phyloP scores from a whole-genome alignment of 495 filamentous ascomycete genomes.

The Geopyxis carbonaria region DNA sequence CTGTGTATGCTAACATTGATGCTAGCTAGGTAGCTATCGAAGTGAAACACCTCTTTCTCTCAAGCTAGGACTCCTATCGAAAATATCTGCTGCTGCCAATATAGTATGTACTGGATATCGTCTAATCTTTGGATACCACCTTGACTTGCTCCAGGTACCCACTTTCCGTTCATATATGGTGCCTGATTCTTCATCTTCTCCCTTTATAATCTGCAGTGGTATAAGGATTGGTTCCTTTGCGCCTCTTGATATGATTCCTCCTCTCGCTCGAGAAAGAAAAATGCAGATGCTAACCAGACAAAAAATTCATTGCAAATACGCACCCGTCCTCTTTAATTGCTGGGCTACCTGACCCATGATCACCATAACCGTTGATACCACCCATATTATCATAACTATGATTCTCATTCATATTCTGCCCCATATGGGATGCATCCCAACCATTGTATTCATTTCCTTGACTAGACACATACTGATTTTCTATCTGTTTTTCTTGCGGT shows the following conservation, averaged over 20 bases:
- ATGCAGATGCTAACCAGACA: constrained; percentile 13
- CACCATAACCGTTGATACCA: constrained; percentile 16
- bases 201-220: too few species aligned
- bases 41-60: constrained; percentile 22
- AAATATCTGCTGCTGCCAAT: constrained; percentile 20
- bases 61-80: constrained; percentile 19
- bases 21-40: constrained; percentile 27
- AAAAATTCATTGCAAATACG: constrained; percentile 38
- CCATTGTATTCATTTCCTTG: constrained; percentile 19
- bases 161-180: too few species aligned
- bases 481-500: constrained; percentile 9
- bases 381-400: constrained; percentile 38
- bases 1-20: constrained; percentile 14
- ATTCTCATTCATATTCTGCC: constrained; percentile 19
- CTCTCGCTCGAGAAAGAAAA: constrained; percentile 24
- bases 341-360: constrained; percentile 34
- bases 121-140: too few species aligned
- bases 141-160: too few species aligned
- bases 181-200: too few species aligned
- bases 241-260: too few species aligned
- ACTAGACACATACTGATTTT: constrained; percentile 16
- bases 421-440: constrained; percentile 21
- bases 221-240: too few species aligned
- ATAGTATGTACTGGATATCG: constrained; percentile 17
- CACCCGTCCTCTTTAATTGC: constrained; percentile 98